Base-by-base conservation (phyloP, 352 stramenopile species). In the Phytopythium delawarense region DNA sequence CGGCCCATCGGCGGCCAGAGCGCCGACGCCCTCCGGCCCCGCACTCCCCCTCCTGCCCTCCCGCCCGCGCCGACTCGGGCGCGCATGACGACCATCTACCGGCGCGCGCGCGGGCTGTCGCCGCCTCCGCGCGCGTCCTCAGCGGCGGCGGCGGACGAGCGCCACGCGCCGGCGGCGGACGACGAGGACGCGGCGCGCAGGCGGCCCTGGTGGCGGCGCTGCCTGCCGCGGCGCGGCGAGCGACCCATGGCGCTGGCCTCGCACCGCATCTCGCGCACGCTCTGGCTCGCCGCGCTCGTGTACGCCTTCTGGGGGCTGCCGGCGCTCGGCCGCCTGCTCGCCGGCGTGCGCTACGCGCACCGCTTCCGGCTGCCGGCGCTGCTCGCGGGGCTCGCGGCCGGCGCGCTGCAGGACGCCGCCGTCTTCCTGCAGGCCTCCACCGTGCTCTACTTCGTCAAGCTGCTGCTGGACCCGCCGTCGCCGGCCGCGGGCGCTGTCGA, bases 271-370 rank as follows among this genome's bases (percentile, higher is more conserved):
- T 73, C 71, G 55, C 78, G 86, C 64, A 90, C 75, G 46, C 65
- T 90, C 65, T 90, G 78, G 81, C 75, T 87, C 37, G 78, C 76
- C 4, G 69, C 79, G 53, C 71, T 91, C 9, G 75, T 91, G 11
- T 91, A 88, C 66, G 70, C 77, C 39, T 91, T 88, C 61, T 71
- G 85, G 7, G 79, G 81, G 1, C 67, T 91, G 12, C 81, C 81
- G 2, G 75, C 86, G 40, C 61, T 91, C 23, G 81, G 77, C 15
- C 81, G 81, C 18, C 66, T 91, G 13, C 63, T 91, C 15, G 87
- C 87, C 32, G 82, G 87, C 48, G 68, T 72, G 20, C 75, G 81
- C 0, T 88, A 84, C 52, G 72, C 78, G 37, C 79, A 88, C 56
- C 81, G 81, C 46, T 87, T 88, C 45, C 70, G 65, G 11, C 57